Percentiles rank a stretch among this genome's conserved stretches.
These are phyloP conservation scores for Spergularia azorica DNA, from an alignment of 179 eudicot genomes.

Conservation along the genomic window DNA sequence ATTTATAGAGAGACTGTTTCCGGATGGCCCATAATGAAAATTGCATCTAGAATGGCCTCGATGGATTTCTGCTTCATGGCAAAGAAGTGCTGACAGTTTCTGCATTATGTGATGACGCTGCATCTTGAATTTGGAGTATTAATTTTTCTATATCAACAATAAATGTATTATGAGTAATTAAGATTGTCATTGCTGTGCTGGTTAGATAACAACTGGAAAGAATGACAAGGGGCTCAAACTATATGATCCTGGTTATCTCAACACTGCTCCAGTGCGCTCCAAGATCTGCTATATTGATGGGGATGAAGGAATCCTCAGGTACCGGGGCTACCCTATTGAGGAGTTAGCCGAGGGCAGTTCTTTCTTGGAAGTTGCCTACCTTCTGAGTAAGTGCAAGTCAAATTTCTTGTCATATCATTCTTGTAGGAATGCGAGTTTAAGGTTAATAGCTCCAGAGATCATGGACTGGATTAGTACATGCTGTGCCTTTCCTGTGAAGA, in stretches of 20 bases:
- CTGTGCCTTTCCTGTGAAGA: neutral
- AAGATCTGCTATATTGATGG: constrained; percentile 97
- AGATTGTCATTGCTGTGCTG: neutral
- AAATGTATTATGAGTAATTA: neutral
- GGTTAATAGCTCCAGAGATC: neutral
- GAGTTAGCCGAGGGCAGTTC: constrained; percentile 94
- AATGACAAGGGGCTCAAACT: constrained; percentile 93
- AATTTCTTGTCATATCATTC: neutral
- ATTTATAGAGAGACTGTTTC: too few species aligned
- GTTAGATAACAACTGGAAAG: constrained; percentile 79
- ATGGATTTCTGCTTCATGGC: too few species aligned
- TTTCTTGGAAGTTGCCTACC: constrained; percentile 91
- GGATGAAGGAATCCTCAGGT: constrained; percentile 94
- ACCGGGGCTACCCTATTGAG: constrained; percentile 95
- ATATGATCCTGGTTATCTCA: constrained; percentile 97
- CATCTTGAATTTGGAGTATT: neutral
- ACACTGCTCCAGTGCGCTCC: constrained; percentile 95
- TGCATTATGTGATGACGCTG: neutral
- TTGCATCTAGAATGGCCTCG: too few species aligned
- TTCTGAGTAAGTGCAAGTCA: constrained; percentile 64
- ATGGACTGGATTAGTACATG: neutral
- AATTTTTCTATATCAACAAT: constrained; percentile 2
- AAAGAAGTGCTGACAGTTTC: too few species aligned
- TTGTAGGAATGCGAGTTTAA: neutral
- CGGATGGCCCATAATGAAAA: too few species aligned